Evolutionary conservation across 176 grass and related monocot genomes (phyloP), one percentile per base, ranked within the genome.

Genomic region (Carex pumila): DNA sequence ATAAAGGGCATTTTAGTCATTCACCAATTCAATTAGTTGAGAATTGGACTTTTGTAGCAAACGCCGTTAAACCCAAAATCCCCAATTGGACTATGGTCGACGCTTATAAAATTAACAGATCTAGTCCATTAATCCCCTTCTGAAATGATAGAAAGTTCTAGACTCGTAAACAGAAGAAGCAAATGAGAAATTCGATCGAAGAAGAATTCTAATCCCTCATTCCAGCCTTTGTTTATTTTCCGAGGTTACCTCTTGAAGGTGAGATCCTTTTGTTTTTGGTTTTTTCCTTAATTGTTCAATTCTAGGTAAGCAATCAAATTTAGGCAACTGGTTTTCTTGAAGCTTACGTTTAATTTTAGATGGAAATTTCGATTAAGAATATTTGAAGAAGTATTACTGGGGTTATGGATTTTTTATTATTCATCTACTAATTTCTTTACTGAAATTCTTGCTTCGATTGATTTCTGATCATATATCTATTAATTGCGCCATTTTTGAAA

Each of bases 1-100:
- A 30, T 3, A 31, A 56, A 45, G 81, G 81, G 81, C 2, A 83
- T 15, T 47, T 83, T 50, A 18, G 81, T 83, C 81, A 83, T 83
- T 69, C 3, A 22, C 8, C 0, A 54, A 14, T 10, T 6, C 34
- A 25, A 76, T 29, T 22, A 5, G 11, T 66, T 66, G 8, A 2
- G 4, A 82, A 82, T 30, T 11, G 62, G 60, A 19, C 34, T 13
- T 31, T 12, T 18, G 18, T 30, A 7, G 41, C 7, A 30, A 82
- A 82, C 80, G 61, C 80, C 80, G 80, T 83, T 83, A 83, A 67
- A 1, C 39, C 41, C 45, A 22, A 15, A 67, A 21, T 22, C 1
- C 41, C 7, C 1, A 8, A 11, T 76, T 50, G 21, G 32, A 81
- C 13, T 61, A 4, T 49, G 47, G 61, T 50, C n/a, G n/a, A 50